Evolutionary conservation across 768 basidiomycete species (phyloP), one percentile per base, ranked within the genome.

Genomic region (Calocybe gangraenosa): DNA sequence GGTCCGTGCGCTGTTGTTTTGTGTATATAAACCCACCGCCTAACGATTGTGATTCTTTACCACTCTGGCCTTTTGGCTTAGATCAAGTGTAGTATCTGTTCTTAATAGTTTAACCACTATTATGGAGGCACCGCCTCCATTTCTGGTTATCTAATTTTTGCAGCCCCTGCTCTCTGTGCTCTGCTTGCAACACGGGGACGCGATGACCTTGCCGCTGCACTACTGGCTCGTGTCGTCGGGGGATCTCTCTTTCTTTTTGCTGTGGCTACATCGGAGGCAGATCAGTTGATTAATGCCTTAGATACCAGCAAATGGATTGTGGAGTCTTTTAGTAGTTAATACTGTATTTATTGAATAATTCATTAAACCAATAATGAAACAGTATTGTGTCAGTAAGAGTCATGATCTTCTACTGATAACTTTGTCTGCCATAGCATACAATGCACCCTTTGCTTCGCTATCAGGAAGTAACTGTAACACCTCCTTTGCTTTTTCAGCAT

Each of bases 51-150:
- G n/a, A n/a, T 50, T 71, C 74, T 48, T 82, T 73, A 84, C 84
- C 84, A 85, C 84, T 87, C 84, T 86, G 84, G 84, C 83, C 85
- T 87, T 84, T 87, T 88, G 86, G 87, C 87, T 89, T 88, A 87
- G 87, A 89, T 88, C 86, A 88, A 88, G 87, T 89, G 87, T 89
- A 88, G 87, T 89, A 90, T 88, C 86, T 90, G 87, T 31, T 30
- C 11, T 45, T 11, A 28, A 43, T 43, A 35, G 34, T 43, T 43
- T 43, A 43, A 43, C 42, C 42, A 35, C 42, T 43, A 35, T 35
- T 43, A 43, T 35, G 42, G 33, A n/a, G 32, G 42, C 42, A 35
- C 20, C 33, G 32, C 40, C 34, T 35, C 34, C 34, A 35, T 35
- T 35, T 14, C 14, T 35, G 34, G 34, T 35, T 35, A 35, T 35